Percentiles rank a stretch among this genome's conserved stretches.
Conservation (phyloP, 345 rosid species). For the Balakata baccata region DNA sequence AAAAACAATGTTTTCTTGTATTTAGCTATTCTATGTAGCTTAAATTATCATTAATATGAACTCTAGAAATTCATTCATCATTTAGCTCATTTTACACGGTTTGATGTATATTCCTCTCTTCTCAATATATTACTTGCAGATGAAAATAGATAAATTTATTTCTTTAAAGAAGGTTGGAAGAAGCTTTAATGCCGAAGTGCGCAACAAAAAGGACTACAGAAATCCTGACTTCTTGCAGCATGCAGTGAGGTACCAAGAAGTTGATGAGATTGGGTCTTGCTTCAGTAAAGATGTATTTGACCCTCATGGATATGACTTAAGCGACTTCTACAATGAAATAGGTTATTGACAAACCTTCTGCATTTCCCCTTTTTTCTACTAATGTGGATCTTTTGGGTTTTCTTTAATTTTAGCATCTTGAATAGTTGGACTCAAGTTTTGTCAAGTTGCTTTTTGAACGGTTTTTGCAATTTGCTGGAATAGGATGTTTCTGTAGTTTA, state of each 20-base stretch:
- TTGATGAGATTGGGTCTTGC: slow-evolving; percentile 91
- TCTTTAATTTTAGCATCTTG: not conserved
- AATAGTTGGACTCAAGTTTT: not conserved
- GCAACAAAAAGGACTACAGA: slow-evolving; percentile 90
- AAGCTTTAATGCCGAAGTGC: slow-evolving; percentile 92
- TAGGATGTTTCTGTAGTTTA: not conserved
- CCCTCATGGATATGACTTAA: slow-evolving; percentile 82
- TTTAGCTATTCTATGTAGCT: not conserved
- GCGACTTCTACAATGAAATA: slow-evolving; percentile 77
- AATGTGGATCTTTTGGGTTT: not conserved
- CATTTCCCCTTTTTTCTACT: not conserved
- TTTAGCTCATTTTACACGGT: not conserved
- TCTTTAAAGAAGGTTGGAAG: slow-evolving; percentile 73
- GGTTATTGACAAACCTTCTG: slow-evolving; percentile 39
- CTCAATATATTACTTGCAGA: slow-evolving; percentile 44
- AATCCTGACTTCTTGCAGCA: slow-evolving; percentile 91
- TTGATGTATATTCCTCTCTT: slow-evolving; percentile 5
- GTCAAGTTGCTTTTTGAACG: not conserved
- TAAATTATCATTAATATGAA: not conserved
- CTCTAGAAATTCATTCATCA: not conserved
- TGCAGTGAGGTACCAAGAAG: slow-evolving; percentile 89
- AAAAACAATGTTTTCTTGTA: slow-evolving; percentile 11
- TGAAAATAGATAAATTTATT: slow-evolving; percentile 75
- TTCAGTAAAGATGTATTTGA: slow-evolving; percentile 88
- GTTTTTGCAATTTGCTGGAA: slow-evolving; percentile 8